Evolutionary conservation across 768 basidiomycete species (phyloP), one percentile per base, ranked within the genome.

Genomic region (Strobilomyces echinocephalus): DNA sequence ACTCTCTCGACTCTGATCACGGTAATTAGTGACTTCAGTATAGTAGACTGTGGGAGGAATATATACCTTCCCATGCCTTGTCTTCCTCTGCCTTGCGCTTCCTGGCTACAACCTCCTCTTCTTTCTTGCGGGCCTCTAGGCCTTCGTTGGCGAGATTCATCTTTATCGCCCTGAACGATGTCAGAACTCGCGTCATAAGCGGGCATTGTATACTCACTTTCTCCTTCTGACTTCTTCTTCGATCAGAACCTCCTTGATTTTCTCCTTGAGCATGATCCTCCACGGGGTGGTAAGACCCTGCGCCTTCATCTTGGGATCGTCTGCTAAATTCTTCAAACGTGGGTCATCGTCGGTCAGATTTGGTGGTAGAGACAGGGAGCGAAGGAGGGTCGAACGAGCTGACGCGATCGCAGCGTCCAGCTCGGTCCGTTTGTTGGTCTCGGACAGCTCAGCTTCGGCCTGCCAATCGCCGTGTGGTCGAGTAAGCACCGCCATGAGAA

Each of bases 141-240:
- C 92, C 92, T 69, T 94, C 91, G 60, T 94, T 94, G 8, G 91
- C 91, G 51, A 94, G 70, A 65, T 91, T 91, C 83, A 92, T 84
- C 76, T 93, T 93, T 62, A 92, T 72, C 1, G 91, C 89, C 64
- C 91, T 92, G 58, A 4, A n/a, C n/a, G 20, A 26, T 31, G 55
- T 59, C 36, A 51, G 41, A 14, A 50, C 40, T 36, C 54, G 28
- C 7, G 44, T 20, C 26, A 11, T 9, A 33, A 39, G n/a, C 12
- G 35, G 31, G 45, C 1, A 16, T 8, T 31, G 11, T 14, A n/a
- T n/a, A 40, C 87, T 62, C 59, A 91, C 91, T 90, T 91, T 61
- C 93, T 75, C 63, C 90, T 74, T 52, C 91, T 74, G 14, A 97
- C 73, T 69, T 97, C 93, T 64, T 95, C 93, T 38, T 95, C 92